Percentiles rank a stretch among this genome's conserved stretches.
Evolutionary conservation across 2,329 filamentous ascomycete genomes (phyloP).

Genomic region (Cordyceps militaris): DNA sequence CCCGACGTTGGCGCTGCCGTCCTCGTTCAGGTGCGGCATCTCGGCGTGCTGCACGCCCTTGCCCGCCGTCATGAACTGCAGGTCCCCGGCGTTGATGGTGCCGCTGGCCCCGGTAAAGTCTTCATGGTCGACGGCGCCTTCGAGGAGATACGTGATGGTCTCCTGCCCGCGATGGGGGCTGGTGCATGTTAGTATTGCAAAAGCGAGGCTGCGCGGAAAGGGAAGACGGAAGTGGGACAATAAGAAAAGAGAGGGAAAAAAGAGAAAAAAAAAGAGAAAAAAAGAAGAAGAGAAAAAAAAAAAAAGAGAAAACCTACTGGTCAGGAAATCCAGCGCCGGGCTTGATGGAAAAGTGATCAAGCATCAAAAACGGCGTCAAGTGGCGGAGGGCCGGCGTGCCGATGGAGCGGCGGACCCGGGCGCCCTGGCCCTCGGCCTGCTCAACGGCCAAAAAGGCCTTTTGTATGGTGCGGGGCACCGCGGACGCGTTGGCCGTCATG

Average conservation of each 20-base stretch:
- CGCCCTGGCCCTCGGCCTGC: slow-evolving; percentile 82
- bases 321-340: slow-evolving; percentile 85
- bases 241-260: background rate
- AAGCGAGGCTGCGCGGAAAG: background rate
- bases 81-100: slow-evolving; percentile 76
- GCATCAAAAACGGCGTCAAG: slow-evolving; percentile 91
- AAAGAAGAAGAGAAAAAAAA: background rate
- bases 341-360: slow-evolving; percentile 81
- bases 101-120: slow-evolving; percentile 84
- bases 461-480: slow-evolving; percentile 44
- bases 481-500: background rate
- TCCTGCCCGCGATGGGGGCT: slow-evolving; percentile 72
- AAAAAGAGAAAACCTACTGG: slow-evolving; percentile 40
- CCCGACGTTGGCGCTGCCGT: slow-evolving; percentile 73
- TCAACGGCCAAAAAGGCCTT: slow-evolving; percentile 80
- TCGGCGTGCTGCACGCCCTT: slow-evolving; percentile 89
- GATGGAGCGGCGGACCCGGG: slow-evolving; percentile 78
- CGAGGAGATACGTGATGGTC: slow-evolving; percentile 81
- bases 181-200: background rate
- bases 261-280: background rate
- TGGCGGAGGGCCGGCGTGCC: slow-evolving; percentile 77
- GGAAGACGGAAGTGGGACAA: background rate
- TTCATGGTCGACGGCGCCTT: slow-evolving; percentile 81
- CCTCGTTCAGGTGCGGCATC: slow-evolving; percentile 76
- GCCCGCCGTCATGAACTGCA: slow-evolving; percentile 98